A percentile compares a stretch with the other conserved stretches of the same genome.
Conservation (phyloP, 2,329 filamentous ascomycete species). For the Triangularia verruculosa region DNA sequence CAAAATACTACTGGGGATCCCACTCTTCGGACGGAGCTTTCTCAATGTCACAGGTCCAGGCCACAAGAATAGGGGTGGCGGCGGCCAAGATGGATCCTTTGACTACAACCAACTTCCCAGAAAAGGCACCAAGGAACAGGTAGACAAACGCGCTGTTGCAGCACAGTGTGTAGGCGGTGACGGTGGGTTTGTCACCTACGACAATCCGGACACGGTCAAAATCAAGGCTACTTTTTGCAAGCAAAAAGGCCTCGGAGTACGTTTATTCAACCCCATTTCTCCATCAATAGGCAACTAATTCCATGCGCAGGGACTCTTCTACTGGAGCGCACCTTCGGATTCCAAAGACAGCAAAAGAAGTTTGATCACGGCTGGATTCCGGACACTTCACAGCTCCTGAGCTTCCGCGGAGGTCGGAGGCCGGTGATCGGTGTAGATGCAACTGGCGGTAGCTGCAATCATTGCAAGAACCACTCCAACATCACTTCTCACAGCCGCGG, state of each 20-base stretch:
- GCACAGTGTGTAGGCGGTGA: constrained; percentile 71
- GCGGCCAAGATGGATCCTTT: constrained; percentile 67
- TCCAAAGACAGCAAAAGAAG: constrained; percentile 55
- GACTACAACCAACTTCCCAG: constrained; percentile 70
- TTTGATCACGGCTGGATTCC: constrained; percentile 57
- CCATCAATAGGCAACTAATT: constrained; percentile 12
- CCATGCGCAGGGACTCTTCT: constrained; percentile 70
- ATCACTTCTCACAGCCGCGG: neutral
- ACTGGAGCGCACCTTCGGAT: constrained; percentile 77
- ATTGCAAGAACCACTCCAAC: neutral
- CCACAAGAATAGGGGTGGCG: constrained; percentile 53
- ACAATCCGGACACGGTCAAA: constrained; percentile 72
- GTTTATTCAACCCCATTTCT: constrained; percentile 28
- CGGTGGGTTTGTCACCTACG: constrained; percentile 76
- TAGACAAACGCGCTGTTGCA: constrained; percentile 65
- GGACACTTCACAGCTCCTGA: constrained; percentile 51
- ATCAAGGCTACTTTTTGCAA: constrained; percentile 73
- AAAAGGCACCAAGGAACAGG: constrained; percentile 58
- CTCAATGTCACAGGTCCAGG: constrained; percentile 62
- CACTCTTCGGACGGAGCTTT: constrained; percentile 73
- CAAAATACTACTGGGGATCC: constrained; percentile 74
- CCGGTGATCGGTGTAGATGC: neutral
- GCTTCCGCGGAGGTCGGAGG: constrained; percentile 3
- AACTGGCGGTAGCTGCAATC: neutral
- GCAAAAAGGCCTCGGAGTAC: constrained; percentile 64